These are phyloP conservation scores for Colletotrichum phormii DNA, from an alignment of 2,329 filamentous ascomycete genomes.

Conservation along the genomic window DNA sequence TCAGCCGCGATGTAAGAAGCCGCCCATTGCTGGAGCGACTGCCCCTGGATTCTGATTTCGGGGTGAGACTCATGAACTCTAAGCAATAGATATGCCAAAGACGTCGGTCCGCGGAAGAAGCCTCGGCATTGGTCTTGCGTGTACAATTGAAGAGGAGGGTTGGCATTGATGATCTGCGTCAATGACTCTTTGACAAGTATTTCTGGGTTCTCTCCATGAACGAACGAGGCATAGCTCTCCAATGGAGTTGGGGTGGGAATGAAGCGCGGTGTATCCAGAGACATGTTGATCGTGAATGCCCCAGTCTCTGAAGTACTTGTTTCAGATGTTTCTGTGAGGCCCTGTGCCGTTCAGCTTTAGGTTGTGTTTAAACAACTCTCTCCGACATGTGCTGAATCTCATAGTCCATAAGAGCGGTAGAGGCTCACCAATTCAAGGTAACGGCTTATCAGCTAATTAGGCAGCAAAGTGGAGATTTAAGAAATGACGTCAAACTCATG, in stretches of 20 bases:
- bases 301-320: background rate
- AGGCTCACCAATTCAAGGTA: background rate
- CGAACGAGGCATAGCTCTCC: background rate
- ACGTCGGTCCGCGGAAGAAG: slow-evolving; percentile 65
- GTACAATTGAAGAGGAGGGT: slow-evolving; percentile 51
- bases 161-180: slow-evolving; percentile 44
- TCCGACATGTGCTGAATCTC: background rate
- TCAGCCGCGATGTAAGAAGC: slow-evolving; percentile 57
- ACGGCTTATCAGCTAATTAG: background rate
- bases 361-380: background rate
- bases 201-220: background rate
- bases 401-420: background rate
- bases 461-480: background rate
- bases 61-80: slow-evolving; percentile 57
- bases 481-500: background rate
- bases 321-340: background rate
- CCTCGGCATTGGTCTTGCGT: slow-evolving; percentile 53
- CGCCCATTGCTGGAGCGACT: slow-evolving; percentile 58
- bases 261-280: background rate
- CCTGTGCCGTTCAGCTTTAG: background rate
- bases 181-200: background rate
- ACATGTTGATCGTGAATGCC: background rate
- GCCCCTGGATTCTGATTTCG: slow-evolving; percentile 53
- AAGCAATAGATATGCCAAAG: slow-evolving; percentile 66
- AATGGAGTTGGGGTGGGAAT: background rate